phyloP scores from a whole-genome alignment of 78 protist genomes.

The Isochrysis galbana region DNA sequence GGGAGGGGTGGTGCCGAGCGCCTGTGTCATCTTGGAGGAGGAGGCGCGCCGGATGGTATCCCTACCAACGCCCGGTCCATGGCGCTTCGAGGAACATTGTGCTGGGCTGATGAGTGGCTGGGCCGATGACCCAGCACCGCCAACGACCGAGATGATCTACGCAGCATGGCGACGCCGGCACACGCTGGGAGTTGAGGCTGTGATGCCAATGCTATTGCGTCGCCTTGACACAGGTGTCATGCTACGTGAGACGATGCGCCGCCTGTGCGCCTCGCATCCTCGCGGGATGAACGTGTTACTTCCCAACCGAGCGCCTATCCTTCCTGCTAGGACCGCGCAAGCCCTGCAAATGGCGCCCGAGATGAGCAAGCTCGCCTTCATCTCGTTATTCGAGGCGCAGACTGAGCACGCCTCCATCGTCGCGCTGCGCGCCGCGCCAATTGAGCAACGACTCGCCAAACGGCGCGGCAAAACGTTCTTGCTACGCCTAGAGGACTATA shows the following conservation, averaged over 20 bases:
- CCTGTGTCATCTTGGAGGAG: background rate
- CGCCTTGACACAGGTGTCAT: background rate
- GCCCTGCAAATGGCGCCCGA: background rate
- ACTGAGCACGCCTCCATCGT: background rate
- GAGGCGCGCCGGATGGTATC: background rate
- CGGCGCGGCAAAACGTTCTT: background rate
- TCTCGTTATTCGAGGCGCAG: background rate
- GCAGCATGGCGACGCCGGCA: background rate
- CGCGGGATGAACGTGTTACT: too few species aligned
- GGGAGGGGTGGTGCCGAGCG: background rate
- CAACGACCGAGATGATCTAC: background rate
- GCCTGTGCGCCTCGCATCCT: background rate
- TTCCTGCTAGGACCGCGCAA: background rate
- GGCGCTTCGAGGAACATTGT: background rate
- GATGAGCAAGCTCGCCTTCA: background rate
- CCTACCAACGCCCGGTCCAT: background rate
- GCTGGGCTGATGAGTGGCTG: background rate
- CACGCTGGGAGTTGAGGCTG: background rate
- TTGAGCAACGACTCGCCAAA: background rate
- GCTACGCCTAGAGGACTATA: background rate
- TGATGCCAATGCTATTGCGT: background rate
- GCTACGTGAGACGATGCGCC: background rate
- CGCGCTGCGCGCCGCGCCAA: background rate
- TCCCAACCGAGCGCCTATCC: background rate
- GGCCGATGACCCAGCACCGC: background rate